Evolutionary conservation across 1,284 basidiomycete species (phyloP).

Genomic region (Caloboletus firmus): DNA sequence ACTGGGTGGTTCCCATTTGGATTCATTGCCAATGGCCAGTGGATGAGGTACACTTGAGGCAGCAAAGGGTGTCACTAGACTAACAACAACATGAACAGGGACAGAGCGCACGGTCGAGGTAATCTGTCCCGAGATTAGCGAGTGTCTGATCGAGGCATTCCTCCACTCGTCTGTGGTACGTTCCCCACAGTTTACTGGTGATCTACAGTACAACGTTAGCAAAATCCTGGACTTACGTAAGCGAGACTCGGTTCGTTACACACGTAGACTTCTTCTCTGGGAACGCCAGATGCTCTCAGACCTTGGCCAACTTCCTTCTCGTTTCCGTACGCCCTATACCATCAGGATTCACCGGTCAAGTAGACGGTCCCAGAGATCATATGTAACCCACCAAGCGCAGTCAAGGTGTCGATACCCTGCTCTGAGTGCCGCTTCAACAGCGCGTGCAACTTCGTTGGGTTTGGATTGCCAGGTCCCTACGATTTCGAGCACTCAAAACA

Average conservation of each 20-base stretch:
- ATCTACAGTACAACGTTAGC: constrained; percentile 41
- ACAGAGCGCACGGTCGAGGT: constrained; percentile 64
- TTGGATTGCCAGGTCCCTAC: constrained; percentile 80
- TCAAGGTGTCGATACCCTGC: constrained; percentile 81
- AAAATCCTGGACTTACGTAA: neutral
- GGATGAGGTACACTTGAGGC: constrained; percentile 64
- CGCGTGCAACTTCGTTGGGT: constrained; percentile 65
- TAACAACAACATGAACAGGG: neutral
- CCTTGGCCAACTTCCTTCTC: constrained; percentile 86
- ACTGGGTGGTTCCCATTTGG: constrained; percentile 71
- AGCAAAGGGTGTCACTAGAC: neutral
- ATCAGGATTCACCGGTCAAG: constrained; percentile 3
- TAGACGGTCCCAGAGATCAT: constrained; percentile 27
- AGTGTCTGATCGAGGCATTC: constrained; percentile 72
- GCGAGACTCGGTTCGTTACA: neutral
- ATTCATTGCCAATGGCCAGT: constrained; percentile 82
- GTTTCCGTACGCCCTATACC: constrained; percentile 64
- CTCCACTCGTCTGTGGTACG: constrained; percentile 75
- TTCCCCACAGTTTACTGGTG: constrained; percentile 72
- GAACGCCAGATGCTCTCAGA: constrained; percentile 74
- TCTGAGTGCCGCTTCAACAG: constrained; percentile 74
- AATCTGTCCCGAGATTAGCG: constrained; percentile 70
- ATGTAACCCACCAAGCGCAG: constrained; percentile 60
- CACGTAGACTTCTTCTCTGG: constrained; percentile 80
- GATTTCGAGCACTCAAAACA: neutral